Conservation (phyloP, 176 grass and related monocot species). For the Hyparrhenia diplandra region DNA sequence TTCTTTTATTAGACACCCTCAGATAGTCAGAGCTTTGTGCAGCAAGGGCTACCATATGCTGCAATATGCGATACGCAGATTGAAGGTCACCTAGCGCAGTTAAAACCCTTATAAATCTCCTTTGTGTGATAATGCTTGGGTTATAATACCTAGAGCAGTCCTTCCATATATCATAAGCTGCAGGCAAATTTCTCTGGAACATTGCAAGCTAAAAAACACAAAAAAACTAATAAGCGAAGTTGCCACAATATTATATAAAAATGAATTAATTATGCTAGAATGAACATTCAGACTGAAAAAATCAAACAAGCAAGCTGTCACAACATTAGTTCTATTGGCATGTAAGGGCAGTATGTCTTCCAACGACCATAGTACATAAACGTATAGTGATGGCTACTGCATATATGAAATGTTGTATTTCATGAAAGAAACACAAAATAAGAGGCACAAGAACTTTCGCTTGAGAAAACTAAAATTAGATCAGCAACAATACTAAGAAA, state of each 20-base stretch:
- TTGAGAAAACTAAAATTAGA: constrained; percentile 12
- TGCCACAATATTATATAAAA: background rate
- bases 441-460: background rate
- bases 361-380: background rate
- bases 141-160: constrained; percentile 80
- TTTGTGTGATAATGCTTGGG: constrained; percentile 66
- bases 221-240: constrained; percentile 42
- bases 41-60: constrained; percentile 57
- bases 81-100: constrained; percentile 62
- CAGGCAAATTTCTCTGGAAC: constrained; percentile 57
- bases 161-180: constrained; percentile 83
- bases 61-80: constrained; percentile 64
- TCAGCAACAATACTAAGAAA: background rate
- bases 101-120: constrained; percentile 71
- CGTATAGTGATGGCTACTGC: background rate
- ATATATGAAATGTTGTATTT: constrained; percentile 8
- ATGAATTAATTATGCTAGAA: constrained; percentile 6
- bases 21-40: constrained; percentile 32
- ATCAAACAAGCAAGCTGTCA: constrained; percentile 25
- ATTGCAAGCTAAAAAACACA: constrained; percentile 70
- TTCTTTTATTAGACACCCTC: constrained; percentile 48
- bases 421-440: constrained; percentile 4
- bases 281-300: constrained; percentile 13
- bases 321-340: background rate
- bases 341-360: no score